Evolutionary conservation across 1,284 basidiomycete genomes (phyloP).

Genomic region (Boletellus dicymbophilus): DNA sequence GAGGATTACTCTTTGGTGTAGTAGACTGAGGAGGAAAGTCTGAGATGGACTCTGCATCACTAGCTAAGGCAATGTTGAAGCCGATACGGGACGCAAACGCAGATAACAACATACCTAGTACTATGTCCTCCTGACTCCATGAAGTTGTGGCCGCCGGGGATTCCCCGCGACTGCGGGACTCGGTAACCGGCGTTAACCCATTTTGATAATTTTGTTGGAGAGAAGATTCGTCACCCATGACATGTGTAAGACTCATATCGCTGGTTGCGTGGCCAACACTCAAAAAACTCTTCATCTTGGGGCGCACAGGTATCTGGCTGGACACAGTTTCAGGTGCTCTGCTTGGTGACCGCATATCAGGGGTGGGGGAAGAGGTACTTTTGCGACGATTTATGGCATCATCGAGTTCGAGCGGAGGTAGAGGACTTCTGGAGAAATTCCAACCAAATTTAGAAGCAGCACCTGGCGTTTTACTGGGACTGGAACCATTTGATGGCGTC

Average conservation of each 20-base stretch:
- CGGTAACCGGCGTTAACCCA: slow-evolving; percentile 31
- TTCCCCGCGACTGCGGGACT: slow-evolving; percentile 29
- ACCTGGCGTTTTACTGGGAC: slow-evolving; percentile 19
- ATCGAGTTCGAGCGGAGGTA: slow-evolving; percentile 44
- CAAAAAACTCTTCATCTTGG: slow-evolving; percentile 30
- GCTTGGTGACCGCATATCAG: slow-evolving; percentile 28
- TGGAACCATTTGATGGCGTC: slow-evolving; percentile 6
- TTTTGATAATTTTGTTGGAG: slow-evolving; percentile 31
- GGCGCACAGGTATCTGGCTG: slow-evolving; percentile 50
- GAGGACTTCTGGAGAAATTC: slow-evolving; percentile 38
- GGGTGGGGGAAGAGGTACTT: slow-evolving; percentile 20
- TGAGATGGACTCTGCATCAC: slow-evolving; percentile 37
- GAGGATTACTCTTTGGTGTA: slow-evolving; percentile 27
- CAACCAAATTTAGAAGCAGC: slow-evolving; percentile 41
- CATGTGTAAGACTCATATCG: slow-evolving; percentile 31
- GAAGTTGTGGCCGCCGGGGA: slow-evolving; percentile 20
- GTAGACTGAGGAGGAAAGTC: slow-evolving; percentile 23
- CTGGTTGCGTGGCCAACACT: slow-evolving; percentile 16
- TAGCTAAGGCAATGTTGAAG: slow-evolving; percentile 31
- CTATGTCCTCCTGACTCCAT: slow-evolving; percentile 31
- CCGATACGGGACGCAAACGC: not conserved
- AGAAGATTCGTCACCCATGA: slow-evolving; percentile 21
- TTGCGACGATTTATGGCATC: slow-evolving; percentile 30
- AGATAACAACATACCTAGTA: slow-evolving; percentile 33
- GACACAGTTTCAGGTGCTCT: slow-evolving; percentile 22